Conservation (phyloP, 148 eudicot species). For the Amaranthus cruentus region DNA sequence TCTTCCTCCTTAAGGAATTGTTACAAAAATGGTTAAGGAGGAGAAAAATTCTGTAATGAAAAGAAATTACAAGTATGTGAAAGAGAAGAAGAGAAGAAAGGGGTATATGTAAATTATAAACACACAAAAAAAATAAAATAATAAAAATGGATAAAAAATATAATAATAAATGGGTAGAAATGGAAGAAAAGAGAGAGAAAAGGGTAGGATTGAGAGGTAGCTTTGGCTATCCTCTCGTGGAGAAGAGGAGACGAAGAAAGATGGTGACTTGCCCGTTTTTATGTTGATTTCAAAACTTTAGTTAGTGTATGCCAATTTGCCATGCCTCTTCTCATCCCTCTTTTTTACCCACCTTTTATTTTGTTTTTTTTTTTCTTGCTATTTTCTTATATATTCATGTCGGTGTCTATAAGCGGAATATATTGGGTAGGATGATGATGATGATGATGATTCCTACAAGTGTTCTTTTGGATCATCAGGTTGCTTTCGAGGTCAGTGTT, state of each 20-base stretch:
- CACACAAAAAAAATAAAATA: neutral
- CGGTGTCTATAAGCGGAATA: too few relatives aligned
- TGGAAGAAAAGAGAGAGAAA: conserved; percentile 20
- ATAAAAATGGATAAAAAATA: conserved; percentile 29
- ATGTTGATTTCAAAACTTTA: conserved; percentile 21
- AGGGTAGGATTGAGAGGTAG: conserved; percentile 27
- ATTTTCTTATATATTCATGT: too few relatives aligned
- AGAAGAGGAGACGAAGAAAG: conserved; percentile 55
- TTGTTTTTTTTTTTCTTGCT: too few relatives aligned
- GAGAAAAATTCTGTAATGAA: conserved; percentile 12
- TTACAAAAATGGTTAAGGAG: conserved; percentile 13
- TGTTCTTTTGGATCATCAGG: too few relatives aligned
- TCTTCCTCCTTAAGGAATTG: neutral
- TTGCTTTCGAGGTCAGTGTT: too few relatives aligned
- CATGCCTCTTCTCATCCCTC: conserved; percentile 1
- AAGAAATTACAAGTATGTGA: conserved; percentile 14
- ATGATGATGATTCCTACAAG: too few relatives aligned
- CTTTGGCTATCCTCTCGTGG: conserved; percentile 63
- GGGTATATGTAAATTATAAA: conserved; percentile 27
- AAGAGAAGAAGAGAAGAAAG: conserved; percentile 24
- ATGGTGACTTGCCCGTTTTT: conserved; percentile 45
- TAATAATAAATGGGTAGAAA: conserved; percentile 17
- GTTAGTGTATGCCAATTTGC: neutral
- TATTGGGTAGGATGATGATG: too few relatives aligned
- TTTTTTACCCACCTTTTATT: neutral